phyloP scores from a whole-genome alignment of 805 yeast species.

The Torulaspora franciscae region DNA sequence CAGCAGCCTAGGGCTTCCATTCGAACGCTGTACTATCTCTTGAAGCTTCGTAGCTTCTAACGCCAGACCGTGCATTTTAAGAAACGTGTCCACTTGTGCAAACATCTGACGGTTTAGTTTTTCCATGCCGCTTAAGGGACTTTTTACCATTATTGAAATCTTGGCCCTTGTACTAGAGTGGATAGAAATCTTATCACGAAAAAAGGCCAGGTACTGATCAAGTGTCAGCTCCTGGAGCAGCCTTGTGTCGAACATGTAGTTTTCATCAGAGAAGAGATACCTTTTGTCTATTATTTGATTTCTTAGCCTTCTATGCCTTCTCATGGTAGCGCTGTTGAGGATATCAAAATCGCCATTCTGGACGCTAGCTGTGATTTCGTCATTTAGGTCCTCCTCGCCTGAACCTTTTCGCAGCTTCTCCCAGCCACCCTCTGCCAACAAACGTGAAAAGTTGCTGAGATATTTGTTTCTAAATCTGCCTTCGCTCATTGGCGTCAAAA shows the following conservation, averaged over 20 bases:
- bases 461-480: slow-evolving; percentile 36
- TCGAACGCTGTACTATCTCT: slow-evolving; percentile 38
- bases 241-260: slow-evolving; percentile 29
- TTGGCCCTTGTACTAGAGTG: slow-evolving; percentile 38
- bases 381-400: slow-evolving; percentile 37
- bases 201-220: slow-evolving; percentile 37
- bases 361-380: slow-evolving; percentile 35
- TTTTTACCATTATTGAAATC: slow-evolving; percentile 41
- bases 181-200: slow-evolving; percentile 35
- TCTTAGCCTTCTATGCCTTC: slow-evolving; percentile 45
- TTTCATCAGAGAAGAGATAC: slow-evolving; percentile 40
- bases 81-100: slow-evolving; percentile 42
- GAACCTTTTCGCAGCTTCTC: slow-evolving; percentile 18
- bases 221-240: slow-evolving; percentile 35
- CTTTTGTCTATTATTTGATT: slow-evolving; percentile 46
- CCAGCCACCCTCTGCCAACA: slow-evolving; percentile 11
- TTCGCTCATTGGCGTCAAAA: slow-evolving; percentile 32
- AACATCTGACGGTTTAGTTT: slow-evolving; percentile 35
- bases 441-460: slow-evolving; percentile 38
- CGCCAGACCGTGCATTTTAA: slow-evolving; percentile 45
- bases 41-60: slow-evolving; percentile 40
- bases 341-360: slow-evolving; percentile 32
- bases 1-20: slow-evolving; percentile 38
- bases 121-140: slow-evolving; percentile 38
- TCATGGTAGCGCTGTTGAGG: slow-evolving; percentile 29